Evolutionary conservation across 2,329 filamentous ascomycete species (phyloP).

Genomic region (Monilinia aucupariae): DNA sequence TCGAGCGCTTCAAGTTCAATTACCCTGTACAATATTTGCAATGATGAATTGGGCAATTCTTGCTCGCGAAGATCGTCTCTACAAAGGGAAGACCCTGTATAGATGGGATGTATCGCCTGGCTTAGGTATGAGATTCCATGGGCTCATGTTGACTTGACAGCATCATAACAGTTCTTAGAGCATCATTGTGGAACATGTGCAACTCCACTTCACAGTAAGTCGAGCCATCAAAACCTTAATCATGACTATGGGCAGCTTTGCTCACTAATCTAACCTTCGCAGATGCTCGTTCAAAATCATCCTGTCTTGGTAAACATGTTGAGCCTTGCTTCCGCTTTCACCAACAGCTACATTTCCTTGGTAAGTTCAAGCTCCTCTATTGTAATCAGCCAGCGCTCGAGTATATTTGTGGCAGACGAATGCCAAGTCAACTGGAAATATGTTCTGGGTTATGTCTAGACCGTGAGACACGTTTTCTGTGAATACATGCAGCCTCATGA

Average conservation of each 20-base stretch:
- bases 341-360: constrained; percentile 35
- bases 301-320: constrained; percentile 34
- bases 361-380: constrained; percentile 21
- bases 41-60: constrained; percentile 32
- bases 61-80: constrained; percentile 28
- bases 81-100: constrained; percentile 31
- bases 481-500: not conserved
- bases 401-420: not conserved
- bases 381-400: not conserved
- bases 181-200: constrained; percentile 35
- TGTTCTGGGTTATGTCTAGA: not conserved
- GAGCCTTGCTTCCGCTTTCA: constrained; percentile 36
- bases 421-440: not conserved
- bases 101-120: constrained; percentile 34
- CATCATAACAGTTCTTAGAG: constrained; percentile 26
- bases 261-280: not conserved
- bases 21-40: not conserved
- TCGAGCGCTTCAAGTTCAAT: not conserved
- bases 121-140: constrained; percentile 26
- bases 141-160: not conserved
- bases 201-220: constrained; percentile 32
- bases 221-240: not conserved
- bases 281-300: constrained; percentile 32
- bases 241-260: not conserved
- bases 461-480: not conserved